Evolutionary conservation across 108 stramenopile genomes (phyloP), one percentile per base, ranked within the genome.

Genomic region (Pseudonitzschia pungens): DNA sequence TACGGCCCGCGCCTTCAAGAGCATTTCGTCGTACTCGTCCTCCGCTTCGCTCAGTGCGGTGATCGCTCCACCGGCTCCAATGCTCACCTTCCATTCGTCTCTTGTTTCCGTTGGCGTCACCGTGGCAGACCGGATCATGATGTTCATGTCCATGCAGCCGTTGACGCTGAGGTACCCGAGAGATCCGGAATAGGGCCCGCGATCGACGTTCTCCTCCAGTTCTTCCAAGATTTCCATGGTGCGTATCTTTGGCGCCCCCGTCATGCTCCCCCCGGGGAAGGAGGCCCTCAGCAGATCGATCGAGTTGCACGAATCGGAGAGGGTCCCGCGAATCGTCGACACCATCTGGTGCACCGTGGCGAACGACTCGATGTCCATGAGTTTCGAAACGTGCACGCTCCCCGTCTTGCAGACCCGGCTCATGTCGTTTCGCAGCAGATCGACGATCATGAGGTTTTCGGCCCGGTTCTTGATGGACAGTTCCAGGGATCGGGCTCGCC

Each of bases 391-490:
- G 64, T 89, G 87, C 4, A 98, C 97, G 16, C 90, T 79, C 10
- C 96, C 96, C 21, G 86, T 74, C 54, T 91, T 60, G 69, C 97
- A 97, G 9, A 98, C 93, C 4, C 97, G 85, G 45, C 92, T 92
- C 51, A 98, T 68, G 73, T 99, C 97, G 74, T 97, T 97, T 22
- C 98, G 86, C 16, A 98, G 84, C 56, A 99, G 77, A 81, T 99
- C 98, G 4, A 96, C 97, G 65, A 99, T 98, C 98, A 99, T 99
- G 31, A 99, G 82, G 71, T 99, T 98, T 65, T 99, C 97, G 1
- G 97, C 97, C 28, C 84, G 89, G 60, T 95, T 93, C 68, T 96
- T 96, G 29, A 86, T 60, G 14, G 83, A 89, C 48, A 65, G 32
- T 54, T 82, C 86, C 72, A 96, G 69, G n/a, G 65, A 50, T 9